Conservation (phyloP, 2,329 filamentous ascomycete genomes). For the Cercospora zeina region DNA sequence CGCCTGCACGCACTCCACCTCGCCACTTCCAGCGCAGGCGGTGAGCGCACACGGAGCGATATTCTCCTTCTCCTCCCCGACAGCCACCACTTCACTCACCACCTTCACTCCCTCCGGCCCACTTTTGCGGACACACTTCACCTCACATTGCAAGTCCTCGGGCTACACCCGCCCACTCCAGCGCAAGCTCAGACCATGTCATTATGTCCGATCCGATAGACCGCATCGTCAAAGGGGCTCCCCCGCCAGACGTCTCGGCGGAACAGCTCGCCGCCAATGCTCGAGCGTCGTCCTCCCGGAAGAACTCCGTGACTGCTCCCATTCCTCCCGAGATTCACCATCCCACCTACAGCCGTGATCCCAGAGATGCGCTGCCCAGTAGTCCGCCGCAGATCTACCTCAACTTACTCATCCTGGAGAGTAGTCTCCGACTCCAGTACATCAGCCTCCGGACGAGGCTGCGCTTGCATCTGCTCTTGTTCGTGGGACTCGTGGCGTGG, state of each 20-base stretch:
- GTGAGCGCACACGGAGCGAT: background rate
- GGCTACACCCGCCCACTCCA: background rate
- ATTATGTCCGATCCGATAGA: conserved; percentile 56
- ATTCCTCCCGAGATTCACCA: conserved; percentile 36
- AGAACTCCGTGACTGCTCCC: conserved; percentile 49
- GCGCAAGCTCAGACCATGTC: conserved; percentile 9
- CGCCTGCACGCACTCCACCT: background rate
- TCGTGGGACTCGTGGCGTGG: conserved; percentile 78
- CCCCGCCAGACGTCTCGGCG: conserved; percentile 60
- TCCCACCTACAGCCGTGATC: conserved; percentile 57
- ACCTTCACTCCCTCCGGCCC: background rate
- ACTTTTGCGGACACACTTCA: background rate
- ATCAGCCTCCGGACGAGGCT: conserved; percentile 83
- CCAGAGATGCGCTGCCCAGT: conserved; percentile 78
- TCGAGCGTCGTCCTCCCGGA: conserved; percentile 35
- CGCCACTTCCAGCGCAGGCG: no score
- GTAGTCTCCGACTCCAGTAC: conserved; percentile 88
- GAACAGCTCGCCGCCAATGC: conserved; percentile 45
- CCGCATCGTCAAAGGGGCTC: conserved; percentile 88
- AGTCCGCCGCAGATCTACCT: conserved; percentile 96
- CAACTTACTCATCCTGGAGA: conserved; percentile 95
- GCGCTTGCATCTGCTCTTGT: conserved; percentile 89
- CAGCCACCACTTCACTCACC: background rate
- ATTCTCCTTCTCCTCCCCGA: background rate
- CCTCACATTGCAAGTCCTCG: background rate